phyloP scores from a whole-genome alignment of 768 basidiomycete genomes.

The Russula griseocarnosa region DNA sequence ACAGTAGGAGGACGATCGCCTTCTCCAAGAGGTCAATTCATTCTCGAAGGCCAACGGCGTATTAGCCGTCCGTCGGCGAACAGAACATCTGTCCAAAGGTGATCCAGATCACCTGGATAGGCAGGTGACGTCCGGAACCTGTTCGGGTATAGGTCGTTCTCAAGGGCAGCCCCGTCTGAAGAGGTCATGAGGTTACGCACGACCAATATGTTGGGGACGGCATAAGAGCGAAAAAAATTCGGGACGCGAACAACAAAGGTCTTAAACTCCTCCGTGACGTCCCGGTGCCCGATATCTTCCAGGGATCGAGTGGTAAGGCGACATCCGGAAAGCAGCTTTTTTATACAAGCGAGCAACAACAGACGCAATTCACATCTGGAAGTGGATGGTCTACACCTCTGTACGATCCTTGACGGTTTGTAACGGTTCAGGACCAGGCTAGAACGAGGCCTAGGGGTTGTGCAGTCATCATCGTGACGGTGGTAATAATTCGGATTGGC shows the following conservation, averaged over 20 bases:
- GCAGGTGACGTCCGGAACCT: not conserved
- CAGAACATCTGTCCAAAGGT: not conserved
- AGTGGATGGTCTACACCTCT: not conserved
- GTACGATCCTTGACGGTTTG: not conserved
- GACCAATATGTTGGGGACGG: no score
- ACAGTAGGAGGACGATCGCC: not conserved
- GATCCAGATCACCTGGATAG: not conserved
- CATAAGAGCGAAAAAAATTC: not conserved
- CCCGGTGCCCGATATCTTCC: no score
- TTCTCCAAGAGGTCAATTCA: slow-evolving; percentile 1
- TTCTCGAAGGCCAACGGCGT: not conserved
- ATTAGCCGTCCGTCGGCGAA: not conserved
- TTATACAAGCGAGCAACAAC: no score
- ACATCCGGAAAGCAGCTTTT: not conserved
- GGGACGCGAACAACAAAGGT: slow-evolving; percentile 3
- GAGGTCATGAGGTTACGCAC: no score
- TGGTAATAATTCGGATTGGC: no score
- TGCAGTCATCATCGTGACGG: no score
- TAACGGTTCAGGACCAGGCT: no score
- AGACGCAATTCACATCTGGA: not conserved
- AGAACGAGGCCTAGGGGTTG: no score
- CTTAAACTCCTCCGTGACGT: not conserved
- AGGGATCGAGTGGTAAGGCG: not conserved
- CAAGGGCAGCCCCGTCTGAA: not conserved
- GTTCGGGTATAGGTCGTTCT: not conserved